Evolutionary conservation across 2,329 filamentous ascomycete species (phyloP).

Genomic region (Chaetomiaceae sp.): DNA sequence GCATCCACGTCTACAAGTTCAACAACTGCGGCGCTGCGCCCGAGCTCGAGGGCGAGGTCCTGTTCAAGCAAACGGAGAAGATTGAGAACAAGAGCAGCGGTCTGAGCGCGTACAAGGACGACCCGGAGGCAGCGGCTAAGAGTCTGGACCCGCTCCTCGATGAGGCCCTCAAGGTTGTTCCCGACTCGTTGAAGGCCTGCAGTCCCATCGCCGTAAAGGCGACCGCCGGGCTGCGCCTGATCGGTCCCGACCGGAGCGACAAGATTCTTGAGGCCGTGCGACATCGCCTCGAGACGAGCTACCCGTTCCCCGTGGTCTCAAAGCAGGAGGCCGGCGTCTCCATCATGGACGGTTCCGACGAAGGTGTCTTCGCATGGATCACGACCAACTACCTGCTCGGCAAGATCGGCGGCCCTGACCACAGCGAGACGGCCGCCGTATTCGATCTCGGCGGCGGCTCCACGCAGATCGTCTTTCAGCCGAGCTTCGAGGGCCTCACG

Average conservation of each 20-base stretch:
- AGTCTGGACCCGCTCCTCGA: constrained; percentile 85
- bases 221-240: constrained; percentile 83
- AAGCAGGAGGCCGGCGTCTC: constrained; percentile 79
- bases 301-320: constrained; percentile 90
- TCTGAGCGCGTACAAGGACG: constrained; percentile 78
- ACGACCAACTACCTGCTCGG: constrained; percentile 97
- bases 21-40: constrained; percentile 97
- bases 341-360: constrained; percentile 96
- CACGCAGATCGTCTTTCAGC: constrained; percentile 98
- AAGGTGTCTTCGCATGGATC: constrained; percentile 98
- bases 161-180: constrained; percentile 76
- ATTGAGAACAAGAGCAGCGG: constrained; percentile 58
- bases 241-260: constrained; percentile 73
- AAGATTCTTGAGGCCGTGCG: constrained; percentile 84
- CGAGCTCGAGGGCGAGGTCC: constrained; percentile 79
- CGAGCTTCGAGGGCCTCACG: constrained; percentile 71
- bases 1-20: constrained; percentile 98
- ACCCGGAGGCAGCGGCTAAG: constrained; percentile 81
- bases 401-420: constrained; percentile 90
- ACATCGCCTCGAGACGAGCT: constrained; percentile 73
- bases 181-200: constrained; percentile 84
- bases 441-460: constrained; percentile 96
- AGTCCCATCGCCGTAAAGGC: constrained; percentile 96
- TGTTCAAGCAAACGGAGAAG: constrained; percentile 88
- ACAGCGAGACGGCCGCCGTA: constrained; percentile 83